Evolutionary conservation across 2,329 filamentous ascomycete genomes (phyloP), one percentile per base, ranked within the genome.

Genomic region (Colletotrichum horii): DNA sequence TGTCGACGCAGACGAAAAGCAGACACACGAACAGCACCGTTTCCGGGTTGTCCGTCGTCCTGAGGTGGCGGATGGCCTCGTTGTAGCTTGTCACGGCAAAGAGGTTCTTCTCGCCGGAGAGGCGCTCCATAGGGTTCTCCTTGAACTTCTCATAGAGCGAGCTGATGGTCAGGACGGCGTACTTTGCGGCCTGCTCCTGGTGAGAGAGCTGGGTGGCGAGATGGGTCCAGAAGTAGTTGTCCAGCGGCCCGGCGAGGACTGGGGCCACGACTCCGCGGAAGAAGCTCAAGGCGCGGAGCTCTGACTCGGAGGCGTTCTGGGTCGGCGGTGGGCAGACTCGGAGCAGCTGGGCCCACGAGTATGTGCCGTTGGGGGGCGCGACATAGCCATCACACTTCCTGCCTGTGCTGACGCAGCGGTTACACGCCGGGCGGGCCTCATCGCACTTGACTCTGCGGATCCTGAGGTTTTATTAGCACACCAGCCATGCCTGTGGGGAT

Each of bases 1-100:
- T 83, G 76, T 88, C 86, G 69, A 88, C 84, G 75, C 85, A 88
- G 43, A 85, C 81, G 72, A 88, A 88, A 19, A 88, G 78, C 3
- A 87, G 75, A 71, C 86, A 88, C 0, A 85, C 82, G 0, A 87
- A 73, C 4, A 88, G 77, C 4, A 87, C 83, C 0, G 83, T 78
- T 36, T 85, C 83, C 19, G 84, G 79, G 28, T 83, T 58, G 78
- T 70, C 60, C 3, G 80, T 79, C 2, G 79, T 74, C 12, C 83
- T 79, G 1, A 87, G 77, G 19, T 82, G 77, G 36, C 80, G 78
- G 28, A 88, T 85, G 1, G 86, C 86, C 1, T 81, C 78, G 72
- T 87, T 87, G 74, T 88, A 88, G 70, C 87, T 85, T 9, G 71
- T 71, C 1, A 88, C 78, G 11, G 83, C 83, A 36, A 86, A 83